These are phyloP conservation scores for Trichoderma oligosporum DNA, from an alignment of 2,329 filamentous ascomycete species.

Conservation along the genomic window DNA sequence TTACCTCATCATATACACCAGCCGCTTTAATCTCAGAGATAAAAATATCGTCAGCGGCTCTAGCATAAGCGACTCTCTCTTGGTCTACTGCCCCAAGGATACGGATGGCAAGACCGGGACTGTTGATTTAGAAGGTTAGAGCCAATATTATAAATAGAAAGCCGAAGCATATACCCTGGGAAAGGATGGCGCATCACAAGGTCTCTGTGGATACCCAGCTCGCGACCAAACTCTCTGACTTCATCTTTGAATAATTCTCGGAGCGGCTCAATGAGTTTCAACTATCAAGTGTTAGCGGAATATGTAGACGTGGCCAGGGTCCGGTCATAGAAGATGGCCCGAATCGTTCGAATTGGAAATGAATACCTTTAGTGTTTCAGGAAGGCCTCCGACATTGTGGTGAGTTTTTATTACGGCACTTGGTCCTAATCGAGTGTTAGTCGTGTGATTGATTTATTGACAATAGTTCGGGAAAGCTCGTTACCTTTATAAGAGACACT, in stretches of 20 bases:
- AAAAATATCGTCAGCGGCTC: conserved; percentile 75
- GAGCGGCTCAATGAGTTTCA: conserved; percentile 64
- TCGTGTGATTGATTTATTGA: conserved; percentile 42
- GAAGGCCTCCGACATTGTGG: conserved; percentile 67
- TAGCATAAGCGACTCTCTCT: conserved; percentile 72
- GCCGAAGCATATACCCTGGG: not conserved
- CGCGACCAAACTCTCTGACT: conserved; percentile 39
- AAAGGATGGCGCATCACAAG: conserved; percentile 31
- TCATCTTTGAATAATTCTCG: conserved; percentile 70
- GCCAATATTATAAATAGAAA: not conserved
- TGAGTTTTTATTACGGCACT: not conserved
- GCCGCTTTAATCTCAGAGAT: conserved; percentile 68
- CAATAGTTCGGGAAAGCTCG: conserved; percentile 29
- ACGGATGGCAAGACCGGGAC: conserved; percentile 67
- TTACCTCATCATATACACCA: conserved; percentile 55
- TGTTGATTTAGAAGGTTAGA: not conserved
- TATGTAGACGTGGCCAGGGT: not conserved
- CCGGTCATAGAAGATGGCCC: too few relatives aligned
- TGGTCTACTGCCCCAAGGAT: conserved; percentile 81
- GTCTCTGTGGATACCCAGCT: conserved; percentile 33
- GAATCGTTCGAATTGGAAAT: not conserved
- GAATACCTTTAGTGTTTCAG: conserved; percentile 30
- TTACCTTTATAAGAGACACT: conserved; percentile 45
- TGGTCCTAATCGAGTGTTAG: not conserved
- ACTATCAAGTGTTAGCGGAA: conserved; percentile 21